Base-by-base conservation (phyloP, 106 monocot genomes). In the Dioscorea alata region DNA sequence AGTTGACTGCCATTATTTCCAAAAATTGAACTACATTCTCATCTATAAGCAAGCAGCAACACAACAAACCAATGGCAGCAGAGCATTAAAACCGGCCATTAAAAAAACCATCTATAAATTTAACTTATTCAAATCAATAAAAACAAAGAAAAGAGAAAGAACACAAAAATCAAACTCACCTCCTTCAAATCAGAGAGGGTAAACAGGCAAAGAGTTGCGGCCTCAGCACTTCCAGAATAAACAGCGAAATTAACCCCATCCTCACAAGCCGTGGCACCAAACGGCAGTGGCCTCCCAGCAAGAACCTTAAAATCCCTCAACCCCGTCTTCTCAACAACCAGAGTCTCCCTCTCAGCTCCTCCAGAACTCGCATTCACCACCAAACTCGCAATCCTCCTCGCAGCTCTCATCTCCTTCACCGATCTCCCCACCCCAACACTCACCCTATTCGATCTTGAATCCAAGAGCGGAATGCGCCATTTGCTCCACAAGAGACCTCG, bases 201-300 rank as follows among this genome's bases (percentile, higher is more conserved):
- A 75, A 88, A 85, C 61, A 94, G 80, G 74, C 94, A 94, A n/a
- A 94, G 82, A 4, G 85, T 60, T 3, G 79, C 94, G 0, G 88
- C 77, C 1, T 83, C 69, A 15, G 90, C 90, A 10, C 73, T 69
- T 48, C 78, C 61, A 20, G 94, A 90, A 61, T 65, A 88, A 42
- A 94, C 57, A 10, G 94, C 78, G 64, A 94, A 90, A 71, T 90
- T 94, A 33, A 90, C 88, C 18, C 90, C 94, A 7, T 68, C 85
- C 51, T 85, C 83, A 23, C 50, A 59, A 67, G 81, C 71, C 28
- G 87, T 85, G 21, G 94, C 83, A 21, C 94, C 94, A 21, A 94
- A 78, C 10, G 90, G 94, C 60, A 54, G 48, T 18, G 94, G 90
- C 58, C 48, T 70, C 60, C 94, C 94, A 0, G 71, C 71, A 22